Evolutionary conservation across 2,329 filamentous ascomycete genomes (phyloP).

Genomic region (Penicillium sp.): DNA sequence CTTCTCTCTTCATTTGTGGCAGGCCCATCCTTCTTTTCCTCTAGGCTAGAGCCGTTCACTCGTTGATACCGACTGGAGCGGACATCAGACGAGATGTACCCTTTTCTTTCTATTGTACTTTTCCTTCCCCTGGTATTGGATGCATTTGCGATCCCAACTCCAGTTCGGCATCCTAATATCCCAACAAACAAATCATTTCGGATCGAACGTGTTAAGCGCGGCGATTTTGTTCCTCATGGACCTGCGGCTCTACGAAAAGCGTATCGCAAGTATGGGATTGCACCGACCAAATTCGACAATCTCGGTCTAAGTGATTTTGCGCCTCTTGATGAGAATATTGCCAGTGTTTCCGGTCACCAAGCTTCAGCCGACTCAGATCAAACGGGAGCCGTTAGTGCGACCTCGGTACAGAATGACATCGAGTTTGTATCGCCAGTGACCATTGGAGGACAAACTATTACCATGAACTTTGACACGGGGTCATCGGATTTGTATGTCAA

Average conservation of each 20-base stretch:
- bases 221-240: conserved; percentile 55
- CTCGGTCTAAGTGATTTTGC: conserved; percentile 34
- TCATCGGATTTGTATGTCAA: conserved; percentile 65
- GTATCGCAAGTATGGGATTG: conserved; percentile 62
- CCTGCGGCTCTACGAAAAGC: conserved; percentile 58
- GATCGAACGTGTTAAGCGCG: conserved; percentile 53
- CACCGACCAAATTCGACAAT: conserved; percentile 37
- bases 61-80: not conserved
- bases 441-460: conserved; percentile 63
- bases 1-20: too few species aligned
- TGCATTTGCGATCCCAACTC: conserved; percentile 32
- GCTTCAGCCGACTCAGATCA: conserved; percentile 25
- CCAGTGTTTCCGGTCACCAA: conserved; percentile 17
- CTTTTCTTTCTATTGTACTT: conserved; percentile 25
- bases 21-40: not conserved
- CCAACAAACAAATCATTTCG: conserved; percentile 50
- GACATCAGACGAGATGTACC: conserved; percentile 25
- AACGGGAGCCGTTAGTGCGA: conserved; percentile 57
- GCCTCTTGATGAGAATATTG: conserved; percentile 23
- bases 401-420: conserved; percentile 58
- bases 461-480: conserved; percentile 70
- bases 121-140: conserved; percentile 30
- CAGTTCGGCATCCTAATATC: conserved; percentile 9
- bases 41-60: not conserved
- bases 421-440: conserved; percentile 65